A percentile compares a stretch with the other conserved stretches of the same genome.
phyloP scores from a whole-genome alignment of 169 alveolate genomes.

The Cardiosporidium cionae region DNA sequence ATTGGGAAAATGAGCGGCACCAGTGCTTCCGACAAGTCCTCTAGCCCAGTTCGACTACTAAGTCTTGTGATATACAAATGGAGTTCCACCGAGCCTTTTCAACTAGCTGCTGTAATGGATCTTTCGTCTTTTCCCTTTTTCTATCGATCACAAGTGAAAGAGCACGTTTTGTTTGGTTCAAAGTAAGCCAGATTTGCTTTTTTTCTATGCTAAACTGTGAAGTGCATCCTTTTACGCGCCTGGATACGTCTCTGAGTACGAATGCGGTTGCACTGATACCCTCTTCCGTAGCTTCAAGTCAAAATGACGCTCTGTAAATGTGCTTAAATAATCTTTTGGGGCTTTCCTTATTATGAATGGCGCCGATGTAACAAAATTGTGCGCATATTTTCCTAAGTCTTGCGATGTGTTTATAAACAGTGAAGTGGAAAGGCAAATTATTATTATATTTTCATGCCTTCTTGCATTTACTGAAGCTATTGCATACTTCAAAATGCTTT shows the following conservation, averaged over 20 bases:
- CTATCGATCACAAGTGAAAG: conserved; percentile 54
- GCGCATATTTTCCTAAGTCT: no score
- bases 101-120: conserved; percentile 41
- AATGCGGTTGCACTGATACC: no score
- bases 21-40: no score
- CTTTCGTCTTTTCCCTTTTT: conserved; percentile 40
- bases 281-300: not conserved
- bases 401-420: no score
- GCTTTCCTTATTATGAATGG: not conserved
- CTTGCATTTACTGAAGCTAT: not conserved
- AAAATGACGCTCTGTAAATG: not conserved
- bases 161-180: conserved; percentile 58
- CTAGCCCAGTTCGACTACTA: no score
- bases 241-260: not conserved
- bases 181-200: conserved; percentile 7
- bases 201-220: not conserved
- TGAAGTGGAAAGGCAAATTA: no score
- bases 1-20: no score
- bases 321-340: not conserved
- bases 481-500: not conserved
- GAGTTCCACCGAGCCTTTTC: conserved; percentile 63
- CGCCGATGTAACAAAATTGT: not conserved
- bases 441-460: no score
- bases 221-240: not conserved
- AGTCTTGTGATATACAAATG: conserved; percentile 69